Evolutionary conservation across 805 yeast species (phyloP).

Genomic region (Kluyveromyces lactis): DNA sequence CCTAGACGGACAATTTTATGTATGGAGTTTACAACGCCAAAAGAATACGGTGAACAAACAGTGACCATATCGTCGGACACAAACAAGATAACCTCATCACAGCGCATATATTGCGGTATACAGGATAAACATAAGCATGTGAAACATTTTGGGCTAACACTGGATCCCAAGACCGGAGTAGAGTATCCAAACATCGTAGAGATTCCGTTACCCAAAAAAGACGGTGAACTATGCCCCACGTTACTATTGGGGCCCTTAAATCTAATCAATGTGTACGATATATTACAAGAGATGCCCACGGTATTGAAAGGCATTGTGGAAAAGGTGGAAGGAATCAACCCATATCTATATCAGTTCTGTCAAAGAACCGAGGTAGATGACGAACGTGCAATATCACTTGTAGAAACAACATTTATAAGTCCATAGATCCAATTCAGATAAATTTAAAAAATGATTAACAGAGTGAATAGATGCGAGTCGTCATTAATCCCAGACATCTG

Average conservation of each 20-base stretch:
- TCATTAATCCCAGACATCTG: too few species aligned
- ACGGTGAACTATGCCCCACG: neutral
- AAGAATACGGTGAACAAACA: conserved; percentile 45
- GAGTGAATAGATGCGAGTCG: neutral
- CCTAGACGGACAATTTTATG: conserved; percentile 53
- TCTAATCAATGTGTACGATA: conserved; percentile 74
- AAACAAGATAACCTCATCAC: neutral
- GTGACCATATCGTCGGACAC: conserved; percentile 30
- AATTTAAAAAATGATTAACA: neutral
- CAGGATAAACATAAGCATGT: neutral
- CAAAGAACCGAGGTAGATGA: conserved; percentile 45
- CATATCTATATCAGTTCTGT: conserved; percentile 76
- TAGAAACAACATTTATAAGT: conserved; percentile 70
- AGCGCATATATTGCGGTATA: neutral
- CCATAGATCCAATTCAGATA: too few species aligned
- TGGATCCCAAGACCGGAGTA: neutral
- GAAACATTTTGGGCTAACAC: neutral
- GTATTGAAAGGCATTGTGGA: conserved; percentile 71
- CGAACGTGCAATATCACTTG: conserved; percentile 61
- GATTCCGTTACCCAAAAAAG: conserved; percentile 27
- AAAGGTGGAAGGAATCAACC: conserved; percentile 77
- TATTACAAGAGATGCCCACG: conserved; percentile 79
- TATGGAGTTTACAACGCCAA: conserved; percentile 84
- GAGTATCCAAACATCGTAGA: conserved; percentile 48
- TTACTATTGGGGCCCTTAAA: conserved; percentile 38